A percentile compares a stretch with the other conserved stretches of the same genome.
These are phyloP conservation scores for Candida palmyrensis DNA, from an alignment of 805 yeast genomes.

Conservation along the genomic window DNA sequence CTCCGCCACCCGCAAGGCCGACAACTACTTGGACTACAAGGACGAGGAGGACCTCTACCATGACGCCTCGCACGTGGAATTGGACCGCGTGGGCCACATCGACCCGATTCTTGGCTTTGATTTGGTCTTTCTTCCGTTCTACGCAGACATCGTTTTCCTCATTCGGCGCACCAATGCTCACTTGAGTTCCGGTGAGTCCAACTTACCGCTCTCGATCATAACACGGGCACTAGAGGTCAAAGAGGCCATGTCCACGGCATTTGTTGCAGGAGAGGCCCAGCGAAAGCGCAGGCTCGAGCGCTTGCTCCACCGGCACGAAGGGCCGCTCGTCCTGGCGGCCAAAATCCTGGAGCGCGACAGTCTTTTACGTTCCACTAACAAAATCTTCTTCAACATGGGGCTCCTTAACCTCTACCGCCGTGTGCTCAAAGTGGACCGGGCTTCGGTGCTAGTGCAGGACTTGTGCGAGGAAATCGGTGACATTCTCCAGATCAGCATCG, in stretches of 20 bases:
- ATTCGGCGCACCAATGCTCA: slow-evolving; percentile 24
- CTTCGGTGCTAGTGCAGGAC: slow-evolving; percentile 44
- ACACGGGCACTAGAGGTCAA: slow-evolving; percentile 23
- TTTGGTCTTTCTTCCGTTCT: slow-evolving; percentile 51
- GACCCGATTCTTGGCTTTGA: slow-evolving; percentile 68
- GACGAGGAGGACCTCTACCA: slow-evolving; percentile 8
- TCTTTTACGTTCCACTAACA: slow-evolving; percentile 44
- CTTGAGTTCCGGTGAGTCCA: slow-evolving; percentile 6
- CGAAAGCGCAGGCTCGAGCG: slow-evolving; percentile 18
- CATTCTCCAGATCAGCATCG: slow-evolving; percentile 34
- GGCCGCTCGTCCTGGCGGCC: slow-evolving; percentile 9
- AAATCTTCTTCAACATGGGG: slow-evolving; percentile 48
- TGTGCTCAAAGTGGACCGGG: slow-evolving; percentile 43
- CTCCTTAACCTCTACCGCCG: slow-evolving; percentile 53
- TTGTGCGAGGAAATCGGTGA: slow-evolving; percentile 37
- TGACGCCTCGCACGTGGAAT: slow-evolving; percentile 12
- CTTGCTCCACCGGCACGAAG: slow-evolving; percentile 8
- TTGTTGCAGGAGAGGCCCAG: slow-evolving; percentile 22
- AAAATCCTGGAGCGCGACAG: slow-evolving; percentile 25
- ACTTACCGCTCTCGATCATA: slow-evolving; percentile 16
- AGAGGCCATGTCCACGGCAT: slow-evolving; percentile 14
- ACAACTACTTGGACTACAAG: slow-evolving; percentile 18
- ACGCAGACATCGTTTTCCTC: slow-evolving; percentile 42
- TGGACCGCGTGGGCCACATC: slow-evolving; percentile 30
- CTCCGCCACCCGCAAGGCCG: slow-evolving; percentile 43